Conservation (phyloP, 495 filamentous ascomycete genomes). For the Tirmania nivea region DNA sequence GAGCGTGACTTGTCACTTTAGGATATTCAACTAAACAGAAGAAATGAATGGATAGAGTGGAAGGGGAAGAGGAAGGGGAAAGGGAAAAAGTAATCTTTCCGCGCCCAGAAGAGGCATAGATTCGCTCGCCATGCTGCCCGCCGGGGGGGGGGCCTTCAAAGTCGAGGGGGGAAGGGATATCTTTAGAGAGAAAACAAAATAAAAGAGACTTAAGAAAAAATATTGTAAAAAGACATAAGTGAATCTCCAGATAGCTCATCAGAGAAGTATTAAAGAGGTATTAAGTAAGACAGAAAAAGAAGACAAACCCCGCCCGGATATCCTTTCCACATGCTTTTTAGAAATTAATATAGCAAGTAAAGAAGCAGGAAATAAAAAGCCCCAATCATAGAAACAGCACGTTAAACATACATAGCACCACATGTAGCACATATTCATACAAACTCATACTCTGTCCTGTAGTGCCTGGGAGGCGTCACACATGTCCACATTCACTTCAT, state of each 20-base stretch:
- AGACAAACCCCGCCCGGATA: slow-evolving; percentile 3
- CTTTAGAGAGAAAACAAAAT: neutral
- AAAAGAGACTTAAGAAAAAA: slow-evolving; percentile 1
- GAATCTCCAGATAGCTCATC: no score
- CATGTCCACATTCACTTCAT: neutral
- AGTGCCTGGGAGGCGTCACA: no score
- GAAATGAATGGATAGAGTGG: slow-evolving; percentile 1
- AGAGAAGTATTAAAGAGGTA: slow-evolving; percentile 3
- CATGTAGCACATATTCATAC: neutral
- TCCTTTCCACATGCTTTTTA: slow-evolving; percentile 5
- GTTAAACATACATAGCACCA: neutral
- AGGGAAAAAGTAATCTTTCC: neutral
- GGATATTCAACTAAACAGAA: neutral
- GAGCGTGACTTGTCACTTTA: neutral
- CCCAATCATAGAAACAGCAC: neutral
- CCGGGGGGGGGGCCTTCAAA: no score
- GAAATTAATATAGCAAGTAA: slow-evolving; percentile 2
- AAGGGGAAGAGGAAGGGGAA: slow-evolving; percentile 2
- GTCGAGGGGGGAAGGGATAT: no score
- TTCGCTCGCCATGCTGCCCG: no score
- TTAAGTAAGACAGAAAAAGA: slow-evolving; percentile 1
- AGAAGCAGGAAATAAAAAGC: neutral
- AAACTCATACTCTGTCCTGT: no score
- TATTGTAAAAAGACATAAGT: no score
- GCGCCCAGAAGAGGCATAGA: neutral